Conservation (phyloP, 176 grass and related monocot species). For the Lolium perenne region DNA sequence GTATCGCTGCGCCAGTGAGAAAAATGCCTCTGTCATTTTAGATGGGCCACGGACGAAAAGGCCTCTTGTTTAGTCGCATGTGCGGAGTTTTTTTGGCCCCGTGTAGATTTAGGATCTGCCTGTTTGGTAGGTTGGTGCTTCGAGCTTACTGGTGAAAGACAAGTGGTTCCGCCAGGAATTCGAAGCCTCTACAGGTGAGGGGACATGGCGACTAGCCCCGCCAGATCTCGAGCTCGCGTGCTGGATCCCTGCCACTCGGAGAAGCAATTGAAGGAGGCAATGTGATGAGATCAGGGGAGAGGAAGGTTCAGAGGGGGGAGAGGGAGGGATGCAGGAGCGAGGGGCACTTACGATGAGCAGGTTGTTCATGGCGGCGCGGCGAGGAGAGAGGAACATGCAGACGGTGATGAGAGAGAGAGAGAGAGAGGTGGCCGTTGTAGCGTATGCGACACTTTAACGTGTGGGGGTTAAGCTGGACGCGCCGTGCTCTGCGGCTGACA, state of each 20-base stretch:
- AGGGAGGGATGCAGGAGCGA: background rate
- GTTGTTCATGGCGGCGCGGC: conserved; percentile 69
- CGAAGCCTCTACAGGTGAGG: background rate
- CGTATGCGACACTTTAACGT: conserved; percentile 42
- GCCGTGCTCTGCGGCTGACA: background rate
- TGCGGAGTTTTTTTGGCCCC: no score
- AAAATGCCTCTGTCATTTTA: no score
- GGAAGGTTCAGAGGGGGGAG: background rate
- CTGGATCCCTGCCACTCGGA: conserved; percentile 40
- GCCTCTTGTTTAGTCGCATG: no score
- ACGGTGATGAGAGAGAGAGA: conserved; percentile 40
- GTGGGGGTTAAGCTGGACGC: background rate
- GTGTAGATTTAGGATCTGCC: no score
- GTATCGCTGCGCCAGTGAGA: no score
- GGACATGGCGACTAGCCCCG: background rate
- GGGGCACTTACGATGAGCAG: conserved; percentile 60
- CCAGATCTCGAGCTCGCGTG: conserved; percentile 49
- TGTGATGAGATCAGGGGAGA: background rate
- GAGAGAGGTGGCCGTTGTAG: conserved; percentile 41
- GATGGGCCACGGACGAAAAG: no score
- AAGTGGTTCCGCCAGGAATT: background rate
- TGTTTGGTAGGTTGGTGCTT: no score
- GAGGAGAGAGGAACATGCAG: conserved; percentile 37
- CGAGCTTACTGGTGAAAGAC: background rate
- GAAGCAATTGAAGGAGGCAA: background rate